Conservation (phyloP, 2,329 filamentous ascomycete genomes). For the Remersonia thermophila region DNA sequence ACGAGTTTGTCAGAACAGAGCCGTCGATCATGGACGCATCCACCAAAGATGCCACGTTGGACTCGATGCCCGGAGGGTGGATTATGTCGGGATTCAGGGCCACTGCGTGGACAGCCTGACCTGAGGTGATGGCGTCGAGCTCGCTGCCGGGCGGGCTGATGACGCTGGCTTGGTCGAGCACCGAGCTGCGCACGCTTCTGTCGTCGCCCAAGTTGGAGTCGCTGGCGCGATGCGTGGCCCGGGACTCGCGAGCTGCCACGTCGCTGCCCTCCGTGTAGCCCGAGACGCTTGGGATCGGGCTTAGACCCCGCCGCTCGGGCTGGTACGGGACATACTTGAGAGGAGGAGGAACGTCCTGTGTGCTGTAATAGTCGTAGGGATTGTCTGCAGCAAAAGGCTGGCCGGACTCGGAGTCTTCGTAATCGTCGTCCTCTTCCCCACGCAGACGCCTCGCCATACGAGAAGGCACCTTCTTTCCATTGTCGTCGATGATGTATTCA, state of each 20-base stretch:
- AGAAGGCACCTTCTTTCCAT: slow-evolving; percentile 30
- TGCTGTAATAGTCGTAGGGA: slow-evolving; percentile 39
- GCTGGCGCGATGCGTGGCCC: slow-evolving; percentile 34
- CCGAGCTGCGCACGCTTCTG: slow-evolving; percentile 39
- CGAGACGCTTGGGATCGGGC: slow-evolving; percentile 85
- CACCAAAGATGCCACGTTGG: slow-evolving; percentile 74
- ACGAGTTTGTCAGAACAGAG: slow-evolving; percentile 56
- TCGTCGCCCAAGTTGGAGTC: slow-evolving; percentile 45
- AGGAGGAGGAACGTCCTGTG: slow-evolving; percentile 51
- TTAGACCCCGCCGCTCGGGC: slow-evolving; percentile 59
- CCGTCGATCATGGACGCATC: slow-evolving; percentile 59
- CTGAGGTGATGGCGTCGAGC: slow-evolving; percentile 46
- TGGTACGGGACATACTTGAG: slow-evolving; percentile 57
- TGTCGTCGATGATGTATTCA: slow-evolving; percentile 36
- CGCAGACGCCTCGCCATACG: slow-evolving; percentile 15
- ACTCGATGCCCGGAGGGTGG: slow-evolving; percentile 67
- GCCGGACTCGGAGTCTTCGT: slow-evolving; percentile 32
- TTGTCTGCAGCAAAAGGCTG: slow-evolving; percentile 21
- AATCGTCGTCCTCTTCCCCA: slow-evolving; percentile 30
- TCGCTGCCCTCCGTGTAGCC: slow-evolving; percentile 65
- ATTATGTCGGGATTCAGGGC: slow-evolving; percentile 67
- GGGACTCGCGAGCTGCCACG: slow-evolving; percentile 46
- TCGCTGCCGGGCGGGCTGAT: slow-evolving; percentile 42
- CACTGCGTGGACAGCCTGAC: slow-evolving; percentile 58
- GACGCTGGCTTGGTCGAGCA: slow-evolving; percentile 41